Percentiles rank a stretch among this genome's conserved stretches.
These are phyloP conservation scores for Cystoderma amianthinum DNA, from an alignment of 768 basidiomycete genomes.

Conservation along the genomic window DNA sequence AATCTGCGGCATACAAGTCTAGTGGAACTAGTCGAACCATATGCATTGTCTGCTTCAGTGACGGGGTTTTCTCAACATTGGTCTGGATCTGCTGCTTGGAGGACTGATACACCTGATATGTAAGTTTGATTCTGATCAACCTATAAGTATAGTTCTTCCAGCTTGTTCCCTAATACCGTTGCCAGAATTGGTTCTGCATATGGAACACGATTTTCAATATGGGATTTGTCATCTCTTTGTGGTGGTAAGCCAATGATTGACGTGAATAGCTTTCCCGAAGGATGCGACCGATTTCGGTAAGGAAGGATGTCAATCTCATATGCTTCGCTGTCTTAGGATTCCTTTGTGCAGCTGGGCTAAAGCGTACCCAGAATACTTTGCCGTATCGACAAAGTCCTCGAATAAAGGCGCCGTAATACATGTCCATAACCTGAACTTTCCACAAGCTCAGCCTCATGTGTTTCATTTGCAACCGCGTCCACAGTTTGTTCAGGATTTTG, in stretches of 20 bases:
- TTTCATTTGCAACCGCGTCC: slow-evolving; percentile 57
- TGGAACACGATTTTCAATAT: slow-evolving; percentile 65
- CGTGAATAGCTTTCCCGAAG: slow-evolving; percentile 60
- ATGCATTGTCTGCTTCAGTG: slow-evolving; percentile 46
- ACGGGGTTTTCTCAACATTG: slow-evolving; percentile 37
- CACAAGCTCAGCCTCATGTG: slow-evolving; percentile 55
- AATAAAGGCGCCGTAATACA: slow-evolving; percentile 60
- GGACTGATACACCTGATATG: slow-evolving; percentile 65
- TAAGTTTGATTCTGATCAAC: slow-evolving; percentile 25
- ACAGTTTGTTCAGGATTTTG: slow-evolving; percentile 65
- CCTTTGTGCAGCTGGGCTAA: slow-evolving; percentile 58
- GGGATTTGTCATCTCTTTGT: slow-evolving; percentile 66
- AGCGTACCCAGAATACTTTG: slow-evolving; percentile 72
- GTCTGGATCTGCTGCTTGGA: slow-evolving; percentile 65
- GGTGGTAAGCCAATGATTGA: slow-evolving; percentile 69
- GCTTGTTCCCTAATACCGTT: neutral
- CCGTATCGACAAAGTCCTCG: slow-evolving; percentile 57
- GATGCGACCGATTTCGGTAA: slow-evolving; percentile 64
- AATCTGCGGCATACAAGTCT: slow-evolving; percentile 58
- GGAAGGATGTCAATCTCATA: neutral
- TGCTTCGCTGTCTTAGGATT: too few species aligned
- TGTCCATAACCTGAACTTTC: slow-evolving; percentile 60
- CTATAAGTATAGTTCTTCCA: slow-evolving; percentile 1
- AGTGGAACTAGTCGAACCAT: slow-evolving; percentile 68
- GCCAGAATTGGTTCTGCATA: slow-evolving; percentile 69